Percentiles rank a stretch among this genome's conserved stretches.
Conservation (phyloP, 352 stramenopile genomes). For the Thraustochytrium striatum region DNA sequence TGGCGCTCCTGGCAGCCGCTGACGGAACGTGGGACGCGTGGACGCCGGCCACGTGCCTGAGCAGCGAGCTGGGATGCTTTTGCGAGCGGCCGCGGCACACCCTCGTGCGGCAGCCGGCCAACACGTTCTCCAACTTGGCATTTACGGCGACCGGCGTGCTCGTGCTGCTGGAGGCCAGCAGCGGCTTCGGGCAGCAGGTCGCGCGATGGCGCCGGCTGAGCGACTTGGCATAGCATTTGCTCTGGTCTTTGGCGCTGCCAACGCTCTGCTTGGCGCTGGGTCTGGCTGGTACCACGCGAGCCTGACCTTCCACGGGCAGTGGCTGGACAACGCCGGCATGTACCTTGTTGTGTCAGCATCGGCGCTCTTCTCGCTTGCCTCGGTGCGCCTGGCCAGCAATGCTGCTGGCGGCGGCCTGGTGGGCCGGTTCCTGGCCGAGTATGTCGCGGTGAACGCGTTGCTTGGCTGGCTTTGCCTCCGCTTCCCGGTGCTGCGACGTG, state of each 20-base stretch:
- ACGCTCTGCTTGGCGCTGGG: background rate
- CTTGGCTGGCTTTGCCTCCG: constrained; percentile 18
- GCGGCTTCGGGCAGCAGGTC: background rate
- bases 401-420: background rate
- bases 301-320: constrained; percentile 28
- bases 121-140: constrained; percentile 31
- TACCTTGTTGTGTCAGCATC: constrained; percentile 2
- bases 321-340: constrained; percentile 27
- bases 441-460: background rate
- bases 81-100: constrained; percentile 7
- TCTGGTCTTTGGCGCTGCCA: background rate
- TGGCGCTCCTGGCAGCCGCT: background rate
- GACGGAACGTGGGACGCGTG: constrained; percentile 11
- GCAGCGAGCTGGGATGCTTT: background rate
- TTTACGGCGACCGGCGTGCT: constrained; percentile 6
- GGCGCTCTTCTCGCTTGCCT: constrained; percentile 6
- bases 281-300: constrained; percentile 30
- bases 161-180: constrained; percentile 14
- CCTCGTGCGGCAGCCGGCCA: constrained; percentile 2
- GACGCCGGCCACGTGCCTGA: constrained; percentile 1
- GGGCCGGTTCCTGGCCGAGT: background rate
- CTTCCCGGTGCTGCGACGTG: background rate
- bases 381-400: background rate
- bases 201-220: background rate
- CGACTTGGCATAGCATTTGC: background rate